These are phyloP conservation scores for Penicillium sp. DNA, from an alignment of 2,329 filamentous ascomycete species.

Conservation along the genomic window DNA sequence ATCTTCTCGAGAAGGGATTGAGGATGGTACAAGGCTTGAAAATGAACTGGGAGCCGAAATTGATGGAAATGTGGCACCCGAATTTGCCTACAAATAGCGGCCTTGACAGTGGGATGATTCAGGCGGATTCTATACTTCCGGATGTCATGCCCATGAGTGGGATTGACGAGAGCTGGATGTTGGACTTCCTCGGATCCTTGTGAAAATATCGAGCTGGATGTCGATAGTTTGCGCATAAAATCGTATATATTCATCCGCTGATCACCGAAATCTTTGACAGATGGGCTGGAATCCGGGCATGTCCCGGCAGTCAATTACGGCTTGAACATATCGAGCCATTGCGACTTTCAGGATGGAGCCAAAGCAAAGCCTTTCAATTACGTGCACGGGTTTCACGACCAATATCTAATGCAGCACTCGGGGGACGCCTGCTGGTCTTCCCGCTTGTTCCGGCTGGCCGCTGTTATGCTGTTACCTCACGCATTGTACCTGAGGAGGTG, in stretches of 20 bases:
- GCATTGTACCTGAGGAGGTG: slow-evolving; percentile 35
- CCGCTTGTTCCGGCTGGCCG: slow-evolving; percentile 41
- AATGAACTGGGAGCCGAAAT: slow-evolving; percentile 22
- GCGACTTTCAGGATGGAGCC: no score
- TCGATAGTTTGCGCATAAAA: neutral
- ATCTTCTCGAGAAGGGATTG: slow-evolving; percentile 19
- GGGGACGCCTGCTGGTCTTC: slow-evolving; percentile 44
- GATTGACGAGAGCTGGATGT: slow-evolving; percentile 25
- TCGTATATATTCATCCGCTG: neutral
- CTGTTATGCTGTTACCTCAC: no score
- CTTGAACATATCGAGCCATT: no score
- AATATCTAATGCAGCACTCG: slow-evolving; percentile 36
- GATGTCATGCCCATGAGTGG: slow-evolving; percentile 13
- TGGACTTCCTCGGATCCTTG: slow-evolving; percentile 22
- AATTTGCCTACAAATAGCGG: slow-evolving; percentile 6
- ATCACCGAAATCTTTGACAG: neutral
- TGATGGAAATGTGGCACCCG: slow-evolving; percentile 22
- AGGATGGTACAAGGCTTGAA: slow-evolving; percentile 18
- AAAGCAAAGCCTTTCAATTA: neutral
- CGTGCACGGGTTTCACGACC: neutral
- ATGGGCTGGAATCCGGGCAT: no score
- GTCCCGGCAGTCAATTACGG: no score
- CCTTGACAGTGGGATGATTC: slow-evolving; percentile 3
- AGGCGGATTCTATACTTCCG: slow-evolving; percentile 8
- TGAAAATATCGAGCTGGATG: neutral